Conservation (phyloP, 2,329 filamentous ascomycete genomes). For the Alternaria gaisen region DNA sequence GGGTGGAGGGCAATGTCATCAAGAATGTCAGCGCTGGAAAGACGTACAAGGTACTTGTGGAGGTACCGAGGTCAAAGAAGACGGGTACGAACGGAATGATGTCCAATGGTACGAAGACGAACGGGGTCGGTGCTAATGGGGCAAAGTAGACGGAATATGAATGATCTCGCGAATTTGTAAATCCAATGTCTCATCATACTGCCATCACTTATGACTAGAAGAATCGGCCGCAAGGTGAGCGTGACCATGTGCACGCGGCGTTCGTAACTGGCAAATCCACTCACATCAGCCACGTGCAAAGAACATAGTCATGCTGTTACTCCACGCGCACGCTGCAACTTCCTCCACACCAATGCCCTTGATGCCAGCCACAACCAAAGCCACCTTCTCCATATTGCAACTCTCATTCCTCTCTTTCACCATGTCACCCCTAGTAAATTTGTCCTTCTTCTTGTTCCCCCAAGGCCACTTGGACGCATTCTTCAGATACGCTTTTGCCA, state of each 20-base stretch:
- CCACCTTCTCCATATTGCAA: constrained; percentile 59
- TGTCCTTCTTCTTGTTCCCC: constrained; percentile 60
- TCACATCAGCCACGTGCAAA: background rate
- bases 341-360: constrained; percentile 56
- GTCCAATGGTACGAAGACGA: background rate
- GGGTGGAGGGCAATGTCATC: constrained; percentile 54
- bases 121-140: background rate
- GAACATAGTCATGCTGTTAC: constrained; percentile 44
- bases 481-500: constrained; percentile 55
- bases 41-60: constrained; percentile 58
- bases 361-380: constrained; percentile 59
- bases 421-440: constrained; percentile 58
- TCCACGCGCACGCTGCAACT: constrained; percentile 53
- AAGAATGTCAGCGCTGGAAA: constrained; percentile 54
- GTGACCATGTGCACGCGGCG: background rate
- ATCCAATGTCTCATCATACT: rapidly evolving
- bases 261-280: no score
- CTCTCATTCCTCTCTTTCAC: constrained; percentile 64
- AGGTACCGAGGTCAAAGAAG: constrained; percentile 35
- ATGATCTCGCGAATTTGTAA: background rate
- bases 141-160: background rate
- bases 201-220: no score
- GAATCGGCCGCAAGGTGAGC: background rate
- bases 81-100: background rate
- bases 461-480: constrained; percentile 51